These are phyloP conservation scores for Fusarium protoensiforme DNA, from an alignment of 2,329 filamentous ascomycete species.

Conservation along the genomic window DNA sequence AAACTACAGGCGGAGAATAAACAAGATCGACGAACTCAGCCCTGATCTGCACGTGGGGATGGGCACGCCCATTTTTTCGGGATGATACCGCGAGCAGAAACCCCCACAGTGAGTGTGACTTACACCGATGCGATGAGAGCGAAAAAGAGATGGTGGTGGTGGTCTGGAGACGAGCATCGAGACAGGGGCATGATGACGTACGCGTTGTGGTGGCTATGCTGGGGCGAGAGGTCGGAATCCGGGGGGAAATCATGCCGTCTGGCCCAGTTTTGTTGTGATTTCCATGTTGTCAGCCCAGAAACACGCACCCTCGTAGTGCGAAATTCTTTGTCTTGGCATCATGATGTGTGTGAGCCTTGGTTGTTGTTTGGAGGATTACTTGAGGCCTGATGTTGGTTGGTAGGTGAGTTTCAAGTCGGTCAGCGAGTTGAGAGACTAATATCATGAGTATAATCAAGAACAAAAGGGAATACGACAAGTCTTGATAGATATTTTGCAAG, in stretches of 20 bases:
- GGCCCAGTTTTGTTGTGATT: not conserved
- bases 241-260: conserved; percentile 3
- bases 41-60: conserved; percentile 2
- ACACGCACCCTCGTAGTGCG: not conserved
- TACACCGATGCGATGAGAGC: not conserved
- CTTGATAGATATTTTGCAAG: not conserved
- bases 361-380: not conserved
- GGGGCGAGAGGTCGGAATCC: not conserved
- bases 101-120: not conserved
- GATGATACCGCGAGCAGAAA: not conserved
- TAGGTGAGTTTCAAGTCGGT: not conserved
- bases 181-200: not conserved
- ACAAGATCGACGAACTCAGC: conserved; percentile 4
- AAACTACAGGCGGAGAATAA: not conserved
- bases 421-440: not conserved
- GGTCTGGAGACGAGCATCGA: not conserved
- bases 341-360: not conserved
- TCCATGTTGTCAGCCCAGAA: conserved; percentile 3
- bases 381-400: not conserved
- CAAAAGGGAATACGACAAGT: not conserved
- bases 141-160: not conserved
- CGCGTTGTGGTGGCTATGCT: not conserved
- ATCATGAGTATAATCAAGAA: not conserved
- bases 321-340: not conserved
- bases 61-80: not conserved